Evolutionary conservation across 768 basidiomycete species (phyloP).

Genomic region (Rhodotorula babjevae): DNA sequence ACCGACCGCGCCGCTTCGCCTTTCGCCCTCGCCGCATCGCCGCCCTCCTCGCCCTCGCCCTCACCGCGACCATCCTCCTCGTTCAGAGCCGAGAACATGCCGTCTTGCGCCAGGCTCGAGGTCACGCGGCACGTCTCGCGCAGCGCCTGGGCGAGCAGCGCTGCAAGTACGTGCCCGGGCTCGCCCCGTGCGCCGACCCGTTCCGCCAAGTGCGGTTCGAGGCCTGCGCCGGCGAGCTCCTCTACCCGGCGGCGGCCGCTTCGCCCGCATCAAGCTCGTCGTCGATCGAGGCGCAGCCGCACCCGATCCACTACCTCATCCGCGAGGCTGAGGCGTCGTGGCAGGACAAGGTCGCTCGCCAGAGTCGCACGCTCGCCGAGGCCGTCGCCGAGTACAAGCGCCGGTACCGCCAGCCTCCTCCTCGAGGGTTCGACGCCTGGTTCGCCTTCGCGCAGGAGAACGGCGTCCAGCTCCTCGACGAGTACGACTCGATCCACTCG

Average conservation of each 20-base stretch:
- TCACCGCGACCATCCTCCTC: neutral
- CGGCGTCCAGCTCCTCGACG: slow-evolving; percentile 73
- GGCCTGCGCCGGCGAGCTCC: slow-evolving; percentile 11
- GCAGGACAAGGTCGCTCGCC: slow-evolving; percentile 58
- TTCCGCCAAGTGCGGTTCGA: neutral
- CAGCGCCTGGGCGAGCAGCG: slow-evolving; percentile 2
- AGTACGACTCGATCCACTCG: slow-evolving; percentile 62
- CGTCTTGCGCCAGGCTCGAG: neutral
- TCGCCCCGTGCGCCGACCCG: slow-evolving; percentile 7
- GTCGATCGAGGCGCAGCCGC: slow-evolving; percentile 45
- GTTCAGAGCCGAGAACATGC: neutral
- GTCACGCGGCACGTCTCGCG: neutral
- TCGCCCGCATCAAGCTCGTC: slow-evolving; percentile 49
- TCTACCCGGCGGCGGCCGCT: slow-evolving; percentile 17
- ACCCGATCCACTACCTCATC: slow-evolving; percentile 54
- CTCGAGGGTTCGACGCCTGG: slow-evolving; percentile 86
- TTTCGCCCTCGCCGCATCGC: neutral
- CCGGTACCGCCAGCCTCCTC: slow-evolving; percentile 71
- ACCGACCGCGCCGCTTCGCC: no score
- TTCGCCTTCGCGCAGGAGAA: slow-evolving; percentile 65
- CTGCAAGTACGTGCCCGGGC: slow-evolving; percentile 11
- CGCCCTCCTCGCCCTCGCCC: neutral
- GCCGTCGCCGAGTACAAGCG: slow-evolving; percentile 77
- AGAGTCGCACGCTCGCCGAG: slow-evolving; percentile 69
- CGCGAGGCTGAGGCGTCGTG: slow-evolving; percentile 49